Percentiles rank a stretch among this genome's conserved stretches.
Conservation (phyloP, 2,329 filamentous ascomycete species). For the Westerdykella sp. region DNA sequence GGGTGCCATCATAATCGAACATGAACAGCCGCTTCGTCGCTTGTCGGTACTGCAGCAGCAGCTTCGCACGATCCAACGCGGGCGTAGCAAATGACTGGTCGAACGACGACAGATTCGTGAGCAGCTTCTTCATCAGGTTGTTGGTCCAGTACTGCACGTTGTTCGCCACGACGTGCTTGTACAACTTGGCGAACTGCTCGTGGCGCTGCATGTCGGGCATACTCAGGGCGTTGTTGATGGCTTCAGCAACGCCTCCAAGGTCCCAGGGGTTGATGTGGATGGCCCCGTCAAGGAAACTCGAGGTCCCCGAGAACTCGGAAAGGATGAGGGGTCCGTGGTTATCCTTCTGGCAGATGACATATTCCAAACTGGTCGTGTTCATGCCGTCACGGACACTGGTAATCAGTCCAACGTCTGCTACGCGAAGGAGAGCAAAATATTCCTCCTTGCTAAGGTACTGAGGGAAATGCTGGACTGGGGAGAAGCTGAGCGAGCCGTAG, state of each 20-base stretch:
- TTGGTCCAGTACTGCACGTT: constrained; percentile 83
- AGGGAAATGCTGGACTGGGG: constrained; percentile 89
- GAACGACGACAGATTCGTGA: constrained; percentile 72
- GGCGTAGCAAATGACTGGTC: constrained; percentile 73
- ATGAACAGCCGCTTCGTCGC: constrained; percentile 83
- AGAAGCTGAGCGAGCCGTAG: constrained; percentile 81
- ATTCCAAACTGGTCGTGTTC: constrained; percentile 96
- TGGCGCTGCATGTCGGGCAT: constrained; percentile 63
- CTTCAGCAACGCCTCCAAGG: constrained; percentile 71
- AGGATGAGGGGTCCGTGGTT: constrained; percentile 83
- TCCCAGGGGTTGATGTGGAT: constrained; percentile 98
- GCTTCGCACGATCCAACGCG: constrained; percentile 65
- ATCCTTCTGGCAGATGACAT: constrained; percentile 85
- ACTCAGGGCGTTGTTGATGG: constrained; percentile 73
- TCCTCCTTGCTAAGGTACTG: constrained; percentile 86
- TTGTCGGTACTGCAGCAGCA: constrained; percentile 67
- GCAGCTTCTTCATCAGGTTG: constrained; percentile 69
- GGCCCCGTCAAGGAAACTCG: constrained; percentile 74
- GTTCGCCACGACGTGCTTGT: constrained; percentile 76
- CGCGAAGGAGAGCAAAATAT: constrained; percentile 88
- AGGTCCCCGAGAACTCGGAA: constrained; percentile 93
- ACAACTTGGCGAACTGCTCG: constrained; percentile 67
- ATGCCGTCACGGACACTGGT: constrained; percentile 95
- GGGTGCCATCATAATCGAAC: constrained; percentile 97
- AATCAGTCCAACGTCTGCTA: constrained; percentile 87